These are phyloP conservation scores for Glaciozyma martinii DNA, from an alignment of 768 basidiomycete genomes.

Conservation along the genomic window DNA sequence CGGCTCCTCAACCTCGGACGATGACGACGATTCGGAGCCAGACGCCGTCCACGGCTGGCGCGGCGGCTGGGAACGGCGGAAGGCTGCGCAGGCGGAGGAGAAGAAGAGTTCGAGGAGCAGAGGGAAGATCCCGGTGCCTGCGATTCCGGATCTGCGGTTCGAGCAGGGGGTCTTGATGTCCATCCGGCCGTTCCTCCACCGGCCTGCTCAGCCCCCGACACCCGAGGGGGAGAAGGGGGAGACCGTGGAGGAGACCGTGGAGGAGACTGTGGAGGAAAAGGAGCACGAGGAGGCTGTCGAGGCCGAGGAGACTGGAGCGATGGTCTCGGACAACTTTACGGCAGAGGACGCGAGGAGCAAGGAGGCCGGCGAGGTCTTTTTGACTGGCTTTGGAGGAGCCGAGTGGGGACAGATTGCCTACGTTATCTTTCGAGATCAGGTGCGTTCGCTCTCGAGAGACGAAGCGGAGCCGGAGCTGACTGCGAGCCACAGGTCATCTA, in stretches of 20 bases:
- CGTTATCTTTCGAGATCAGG: neutral
- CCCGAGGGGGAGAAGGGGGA: too few relatives aligned
- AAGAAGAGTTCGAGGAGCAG: neutral
- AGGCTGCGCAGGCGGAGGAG: neutral
- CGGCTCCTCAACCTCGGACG: neutral
- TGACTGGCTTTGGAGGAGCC: neutral
- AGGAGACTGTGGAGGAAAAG: neutral
- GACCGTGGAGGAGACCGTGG: neutral
- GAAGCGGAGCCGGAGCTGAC: too few relatives aligned
- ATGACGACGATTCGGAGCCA: neutral
- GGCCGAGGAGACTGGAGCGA: neutral
- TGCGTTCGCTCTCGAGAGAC: neutral
- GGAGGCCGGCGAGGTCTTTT: too few relatives aligned
- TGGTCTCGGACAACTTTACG: neutral
- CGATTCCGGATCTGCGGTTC: neutral
- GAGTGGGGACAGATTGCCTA: neutral
- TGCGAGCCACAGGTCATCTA: too few relatives aligned
- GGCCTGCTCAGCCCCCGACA: neutral
- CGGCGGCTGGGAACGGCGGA: neutral
- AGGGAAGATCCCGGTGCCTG: neutral
- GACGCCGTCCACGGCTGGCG: neutral
- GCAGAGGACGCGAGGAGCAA: neutral
- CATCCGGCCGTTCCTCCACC: neutral
- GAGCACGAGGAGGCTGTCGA: neutral
- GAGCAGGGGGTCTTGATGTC: neutral